These are phyloP conservation scores for Yamagishiella unicocca DNA, from an alignment of 139 green algal species.

Conservation along the genomic window DNA sequence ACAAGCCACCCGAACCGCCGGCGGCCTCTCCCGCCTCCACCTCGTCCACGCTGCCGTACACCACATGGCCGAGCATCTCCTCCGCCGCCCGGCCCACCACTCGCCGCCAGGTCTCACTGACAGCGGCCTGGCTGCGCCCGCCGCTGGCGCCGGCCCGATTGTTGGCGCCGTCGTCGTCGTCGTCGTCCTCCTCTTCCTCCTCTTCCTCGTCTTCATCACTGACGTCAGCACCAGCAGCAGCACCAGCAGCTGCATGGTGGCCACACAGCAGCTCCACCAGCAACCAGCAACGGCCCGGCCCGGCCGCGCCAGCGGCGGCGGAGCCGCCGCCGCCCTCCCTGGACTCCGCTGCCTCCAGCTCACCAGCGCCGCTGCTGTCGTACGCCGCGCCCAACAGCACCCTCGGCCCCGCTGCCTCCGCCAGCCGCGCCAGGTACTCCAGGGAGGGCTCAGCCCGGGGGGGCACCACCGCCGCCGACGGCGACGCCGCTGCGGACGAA, in stretches of 20 bases:
- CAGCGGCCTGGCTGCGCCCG: neutral
- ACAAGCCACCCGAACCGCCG: neutral
- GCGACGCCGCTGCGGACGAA: neutral
- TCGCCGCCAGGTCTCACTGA: neutral
- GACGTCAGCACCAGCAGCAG: neutral
- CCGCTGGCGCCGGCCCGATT: neutral
- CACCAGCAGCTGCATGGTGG: neutral
- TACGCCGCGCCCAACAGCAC: neutral
- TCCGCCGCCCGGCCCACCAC: neutral
- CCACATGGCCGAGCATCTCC: neutral
- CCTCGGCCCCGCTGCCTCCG: neutral
- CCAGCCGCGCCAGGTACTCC: slow-evolving; percentile 24
- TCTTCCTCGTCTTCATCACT: slow-evolving; percentile 14
- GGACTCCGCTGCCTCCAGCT: neutral
- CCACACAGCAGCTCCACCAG: slow-evolving; percentile 17
- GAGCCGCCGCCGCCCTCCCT: neutral
- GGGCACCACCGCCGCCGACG: too few species aligned
- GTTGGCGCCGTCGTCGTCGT: neutral
- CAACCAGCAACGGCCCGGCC: neutral
- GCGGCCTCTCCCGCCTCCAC: neutral
- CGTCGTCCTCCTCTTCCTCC: slow-evolving; percentile 12
- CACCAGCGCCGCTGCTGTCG: neutral
- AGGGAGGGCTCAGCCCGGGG: neutral
- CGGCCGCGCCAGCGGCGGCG: neutral
- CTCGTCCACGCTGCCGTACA: neutral